Conservation (phyloP, 1,284 basidiomycete genomes). For the Tilletia setariae region DNA sequence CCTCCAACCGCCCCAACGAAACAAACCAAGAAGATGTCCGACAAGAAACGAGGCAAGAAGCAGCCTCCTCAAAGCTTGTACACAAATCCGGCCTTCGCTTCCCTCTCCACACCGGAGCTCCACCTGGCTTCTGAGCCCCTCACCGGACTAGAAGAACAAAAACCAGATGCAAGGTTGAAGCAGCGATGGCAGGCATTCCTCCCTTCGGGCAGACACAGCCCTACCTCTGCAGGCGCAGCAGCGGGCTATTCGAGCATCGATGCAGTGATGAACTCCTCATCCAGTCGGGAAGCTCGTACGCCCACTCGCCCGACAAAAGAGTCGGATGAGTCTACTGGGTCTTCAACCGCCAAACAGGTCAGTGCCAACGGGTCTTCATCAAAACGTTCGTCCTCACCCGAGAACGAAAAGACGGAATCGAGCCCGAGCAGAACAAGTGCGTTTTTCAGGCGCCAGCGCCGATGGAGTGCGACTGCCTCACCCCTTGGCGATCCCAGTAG, state of each 20-base stretch:
- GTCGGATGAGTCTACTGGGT: not conserved
- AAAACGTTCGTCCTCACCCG: conserved; percentile 17
- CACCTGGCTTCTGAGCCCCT: conserved; percentile 42
- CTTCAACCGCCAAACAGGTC: conserved; percentile 16
- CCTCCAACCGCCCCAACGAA: not conserved
- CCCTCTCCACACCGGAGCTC: conserved; percentile 40
- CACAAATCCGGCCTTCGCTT: conserved; percentile 33
- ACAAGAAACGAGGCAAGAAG: not conserved
- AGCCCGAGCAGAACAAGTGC: conserved; percentile 15
- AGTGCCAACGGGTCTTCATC: conserved; percentile 19
- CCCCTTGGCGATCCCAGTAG: not conserved
- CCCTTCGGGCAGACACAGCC: not conserved
- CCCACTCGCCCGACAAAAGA: conserved; percentile 21
- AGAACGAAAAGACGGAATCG: conserved; percentile 25
- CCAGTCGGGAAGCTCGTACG: conserved; percentile 21
- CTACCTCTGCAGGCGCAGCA: conserved; percentile 20
- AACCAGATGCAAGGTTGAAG: not conserved
- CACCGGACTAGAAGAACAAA: conserved; percentile 32
- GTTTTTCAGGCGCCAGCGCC: conserved; percentile 14
- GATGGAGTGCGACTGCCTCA: conserved; percentile 11
- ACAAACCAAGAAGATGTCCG: not conserved
- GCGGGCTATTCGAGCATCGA: conserved; percentile 30
- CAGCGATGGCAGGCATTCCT: not conserved
- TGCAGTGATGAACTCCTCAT: conserved; percentile 32
- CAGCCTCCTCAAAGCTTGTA: conserved; percentile 1